Conservation (phyloP, 2,329 filamentous ascomycete species). For the Aspergillus hiratsukae region DNA sequence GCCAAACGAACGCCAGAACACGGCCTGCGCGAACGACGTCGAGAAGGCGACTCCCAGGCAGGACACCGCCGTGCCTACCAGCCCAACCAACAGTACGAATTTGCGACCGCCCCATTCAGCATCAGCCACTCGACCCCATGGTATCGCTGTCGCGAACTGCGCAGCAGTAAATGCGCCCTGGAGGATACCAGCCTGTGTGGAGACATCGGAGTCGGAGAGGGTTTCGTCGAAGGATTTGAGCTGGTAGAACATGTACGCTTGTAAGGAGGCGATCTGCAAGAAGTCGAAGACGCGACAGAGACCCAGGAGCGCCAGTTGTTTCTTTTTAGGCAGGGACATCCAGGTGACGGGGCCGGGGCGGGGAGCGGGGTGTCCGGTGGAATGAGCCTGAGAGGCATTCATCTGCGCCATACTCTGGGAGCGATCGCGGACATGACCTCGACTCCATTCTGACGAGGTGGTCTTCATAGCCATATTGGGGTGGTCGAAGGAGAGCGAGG, state of each 20-base stretch:
- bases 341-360: slow-evolving; percentile 33
- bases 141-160: slow-evolving; percentile 74
- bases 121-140: slow-evolving; percentile 69
- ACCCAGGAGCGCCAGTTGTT: slow-evolving; percentile 33
- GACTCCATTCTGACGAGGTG: slow-evolving; percentile 29
- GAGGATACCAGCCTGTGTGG: slow-evolving; percentile 69
- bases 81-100: slow-evolving; percentile 68
- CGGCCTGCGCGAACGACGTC: slow-evolving; percentile 57
- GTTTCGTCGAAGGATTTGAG: slow-evolving; percentile 66
- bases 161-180: slow-evolving; percentile 73
- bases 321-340: slow-evolving; percentile 37
- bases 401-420: slow-evolving; percentile 26
- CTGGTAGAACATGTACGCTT: slow-evolving; percentile 78
- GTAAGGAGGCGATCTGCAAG: slow-evolving; percentile 36
- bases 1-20: slow-evolving; percentile 63
- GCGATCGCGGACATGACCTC: slow-evolving; percentile 25
- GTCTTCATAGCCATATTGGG: slow-evolving; percentile 24
- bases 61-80: slow-evolving; percentile 63
- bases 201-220: slow-evolving; percentile 57
- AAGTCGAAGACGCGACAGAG: slow-evolving; percentile 40
- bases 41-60: slow-evolving; percentile 67
- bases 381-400: slow-evolving; percentile 13
- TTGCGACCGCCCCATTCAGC: slow-evolving; percentile 67
- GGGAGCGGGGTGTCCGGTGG: slow-evolving; percentile 6
- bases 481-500: slow-evolving; percentile 15